Percentiles rank a stretch among this genome's conserved stretches.
Evolutionary conservation across 495 filamentous ascomycete genomes (phyloP).

Genomic region (Halenospora varia): DNA sequence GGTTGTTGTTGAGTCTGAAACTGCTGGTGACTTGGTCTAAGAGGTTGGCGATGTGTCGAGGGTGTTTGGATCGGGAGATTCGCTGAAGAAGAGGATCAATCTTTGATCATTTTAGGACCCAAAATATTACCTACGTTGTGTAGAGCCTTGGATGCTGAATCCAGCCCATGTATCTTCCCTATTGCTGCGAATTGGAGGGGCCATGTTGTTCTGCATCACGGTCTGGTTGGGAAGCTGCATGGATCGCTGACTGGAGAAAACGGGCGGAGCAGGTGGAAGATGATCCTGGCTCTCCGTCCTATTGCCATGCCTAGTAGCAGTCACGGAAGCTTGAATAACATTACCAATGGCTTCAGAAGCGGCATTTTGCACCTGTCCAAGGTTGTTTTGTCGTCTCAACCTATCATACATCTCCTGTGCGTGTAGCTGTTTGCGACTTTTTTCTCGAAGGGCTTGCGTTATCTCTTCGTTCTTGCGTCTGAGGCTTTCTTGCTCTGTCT

Average conservation of each 20-base stretch:
- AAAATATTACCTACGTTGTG: constrained; percentile 3
- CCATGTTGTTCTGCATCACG: background rate
- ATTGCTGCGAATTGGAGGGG: background rate
- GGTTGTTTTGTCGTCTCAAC: constrained; percentile 70
- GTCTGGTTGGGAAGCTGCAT: background rate
- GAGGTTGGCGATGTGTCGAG: constrained; percentile 21
- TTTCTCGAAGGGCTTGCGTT: constrained; percentile 62
- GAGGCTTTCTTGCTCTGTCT: constrained; percentile 60
- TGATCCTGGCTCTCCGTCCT: constrained; percentile 14
- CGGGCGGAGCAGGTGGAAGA: constrained; percentile 2
- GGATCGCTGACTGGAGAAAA: constrained; percentile 8
- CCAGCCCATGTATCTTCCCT: constrained; percentile 13
- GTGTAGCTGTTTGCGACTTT: constrained; percentile 69
- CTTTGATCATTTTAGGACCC: background rate
- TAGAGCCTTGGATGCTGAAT: constrained; percentile 16
- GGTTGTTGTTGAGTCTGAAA: background rate
- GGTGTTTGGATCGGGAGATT: constrained; percentile 18
- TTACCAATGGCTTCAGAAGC: constrained; percentile 64
- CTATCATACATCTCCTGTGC: constrained; percentile 81
- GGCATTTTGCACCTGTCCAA: constrained; percentile 63
- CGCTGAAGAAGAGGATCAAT: constrained; percentile 8
- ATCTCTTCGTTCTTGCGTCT: constrained; percentile 76
- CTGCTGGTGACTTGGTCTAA: constrained; percentile 1
- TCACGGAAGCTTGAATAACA: constrained; percentile 37
- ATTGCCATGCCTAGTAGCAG: constrained; percentile 19